These are phyloP conservation scores for Clonostachys rhizophaga DNA, from an alignment of 2,329 filamentous ascomycete genomes.

Conservation along the genomic window DNA sequence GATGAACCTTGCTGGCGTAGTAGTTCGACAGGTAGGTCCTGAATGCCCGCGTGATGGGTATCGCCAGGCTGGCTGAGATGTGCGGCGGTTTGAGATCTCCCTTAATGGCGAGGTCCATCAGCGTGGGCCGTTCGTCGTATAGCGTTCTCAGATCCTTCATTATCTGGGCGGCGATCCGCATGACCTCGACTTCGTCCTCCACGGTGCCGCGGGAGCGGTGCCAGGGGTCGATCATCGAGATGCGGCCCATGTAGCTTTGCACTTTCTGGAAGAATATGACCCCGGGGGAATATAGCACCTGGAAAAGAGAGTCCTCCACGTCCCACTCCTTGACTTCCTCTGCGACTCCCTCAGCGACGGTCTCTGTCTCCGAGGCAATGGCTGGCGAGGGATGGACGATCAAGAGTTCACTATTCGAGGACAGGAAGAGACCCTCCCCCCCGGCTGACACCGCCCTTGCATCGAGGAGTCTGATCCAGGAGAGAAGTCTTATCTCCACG, in stretches of 20 bases:
- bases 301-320: conserved; percentile 46
- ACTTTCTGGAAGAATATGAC: conserved; percentile 54
- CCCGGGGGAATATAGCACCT: conserved; percentile 47
- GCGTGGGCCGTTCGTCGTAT: conserved; percentile 41
- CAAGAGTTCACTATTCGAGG: conserved; percentile 37
- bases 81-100: conserved; percentile 42
- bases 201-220: conserved; percentile 50
- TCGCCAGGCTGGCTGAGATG: conserved; percentile 41
- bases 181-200: conserved; percentile 53
- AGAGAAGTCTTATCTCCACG: conserved; percentile 41
- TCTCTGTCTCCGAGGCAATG: conserved; percentile 19
- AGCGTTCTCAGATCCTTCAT: conserved; percentile 41
- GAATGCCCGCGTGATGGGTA: conserved; percentile 45
- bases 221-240: conserved; percentile 52
- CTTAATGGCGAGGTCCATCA: conserved; percentile 52
- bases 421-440: conserved; percentile 47
- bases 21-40: conserved; percentile 52
- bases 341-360: conserved; percentile 8
- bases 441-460: conserved; percentile 50
- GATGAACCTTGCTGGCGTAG: conserved; percentile 48
- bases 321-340: conserved; percentile 20
- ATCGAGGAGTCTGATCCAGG: conserved; percentile 51
- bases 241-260: conserved; percentile 51
- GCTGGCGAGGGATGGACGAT: conserved; percentile 35
- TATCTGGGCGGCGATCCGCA: conserved; percentile 46